A percentile compares a stretch with the other conserved stretches of the same genome.
Evolutionary conservation across 192 early-diverging fungal genomes (phyloP).

Genomic region (Umbelopsis isabellina): DNA sequence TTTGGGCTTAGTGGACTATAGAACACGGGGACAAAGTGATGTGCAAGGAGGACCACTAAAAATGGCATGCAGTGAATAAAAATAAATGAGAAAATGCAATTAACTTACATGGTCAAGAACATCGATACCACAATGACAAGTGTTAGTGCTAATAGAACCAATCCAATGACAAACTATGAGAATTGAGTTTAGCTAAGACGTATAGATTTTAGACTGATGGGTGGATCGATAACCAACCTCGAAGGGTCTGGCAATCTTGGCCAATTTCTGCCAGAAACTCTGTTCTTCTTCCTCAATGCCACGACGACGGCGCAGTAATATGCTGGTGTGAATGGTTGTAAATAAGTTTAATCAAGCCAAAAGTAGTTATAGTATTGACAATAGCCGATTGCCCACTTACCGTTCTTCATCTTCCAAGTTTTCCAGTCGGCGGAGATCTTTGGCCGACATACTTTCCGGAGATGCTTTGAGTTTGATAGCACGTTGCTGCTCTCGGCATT

Average conservation of each 20-base stretch:
- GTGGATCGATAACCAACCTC: constrained; percentile 28
- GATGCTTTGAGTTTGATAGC: background rate
- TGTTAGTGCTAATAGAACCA: constrained; percentile 23
- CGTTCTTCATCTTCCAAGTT: constrained; percentile 31
- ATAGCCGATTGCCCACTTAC: constrained; percentile 6
- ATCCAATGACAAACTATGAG: constrained; percentile 31
- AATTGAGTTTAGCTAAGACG: background rate
- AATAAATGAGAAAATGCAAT: background rate
- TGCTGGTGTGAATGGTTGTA: constrained; percentile 13
- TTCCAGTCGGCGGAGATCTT: constrained; percentile 22
- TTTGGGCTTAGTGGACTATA: background rate
- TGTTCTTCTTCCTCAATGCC: constrained; percentile 32
- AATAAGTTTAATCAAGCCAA: background rate
- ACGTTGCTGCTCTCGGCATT: constrained; percentile 32
- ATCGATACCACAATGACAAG: constrained; percentile 37
- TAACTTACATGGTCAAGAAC: constrained; percentile 42
- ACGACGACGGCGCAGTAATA: constrained; percentile 29
- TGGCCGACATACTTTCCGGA: constrained; percentile 18
- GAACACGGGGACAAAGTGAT: background rate
- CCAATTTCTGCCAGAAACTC: constrained; percentile 25
- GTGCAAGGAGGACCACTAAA: constrained; percentile 4
- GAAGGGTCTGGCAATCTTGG: constrained; percentile 32
- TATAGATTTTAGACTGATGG: background rate
- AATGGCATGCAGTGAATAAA: background rate
- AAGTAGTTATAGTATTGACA: background rate